Evolutionary conservation across 176 grass and related monocot species (phyloP).

Genomic region (Saccharum officinarum): DNA sequence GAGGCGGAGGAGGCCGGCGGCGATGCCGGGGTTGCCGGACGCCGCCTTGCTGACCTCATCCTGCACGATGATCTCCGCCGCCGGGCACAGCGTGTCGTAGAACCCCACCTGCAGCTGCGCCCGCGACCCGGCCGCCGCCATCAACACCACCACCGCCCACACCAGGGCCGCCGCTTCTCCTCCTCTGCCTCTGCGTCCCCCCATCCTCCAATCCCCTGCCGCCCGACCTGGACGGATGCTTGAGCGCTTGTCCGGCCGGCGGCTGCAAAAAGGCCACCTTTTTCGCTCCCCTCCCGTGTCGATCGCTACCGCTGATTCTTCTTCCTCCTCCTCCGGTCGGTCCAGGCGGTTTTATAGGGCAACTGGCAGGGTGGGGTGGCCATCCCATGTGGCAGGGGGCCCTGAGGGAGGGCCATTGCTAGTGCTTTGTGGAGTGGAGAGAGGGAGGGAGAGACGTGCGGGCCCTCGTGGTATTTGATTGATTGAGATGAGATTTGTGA

Average conservation of each 20-base stretch:
- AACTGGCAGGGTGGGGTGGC: background rate
- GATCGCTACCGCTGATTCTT: slow-evolving; percentile 17
- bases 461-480: background rate
- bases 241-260: background rate
- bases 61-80: slow-evolving; percentile 63
- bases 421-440: background rate
- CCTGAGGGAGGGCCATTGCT: background rate
- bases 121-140: background rate
- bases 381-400: slow-evolving; percentile 14
- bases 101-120: slow-evolving; percentile 60
- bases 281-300: background rate
- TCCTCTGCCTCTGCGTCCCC: background rate
- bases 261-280: background rate
- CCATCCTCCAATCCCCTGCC: background rate
- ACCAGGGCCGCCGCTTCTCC: background rate
- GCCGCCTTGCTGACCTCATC: slow-evolving; percentile 49
- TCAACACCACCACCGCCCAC: background rate
- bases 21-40: slow-evolving; percentile 40
- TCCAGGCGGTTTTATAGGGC: slow-evolving; percentile 36
- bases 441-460: background rate
- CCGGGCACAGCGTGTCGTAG: slow-evolving; percentile 62
- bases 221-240: background rate
- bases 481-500: background rate
- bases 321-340: background rate
- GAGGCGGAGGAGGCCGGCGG: slow-evolving; percentile 60